Percentiles rank a stretch among this genome's conserved stretches.
phyloP scores from a whole-genome alignment of 2,329 filamentous ascomycete species.

The Macrophomina tecta region DNA sequence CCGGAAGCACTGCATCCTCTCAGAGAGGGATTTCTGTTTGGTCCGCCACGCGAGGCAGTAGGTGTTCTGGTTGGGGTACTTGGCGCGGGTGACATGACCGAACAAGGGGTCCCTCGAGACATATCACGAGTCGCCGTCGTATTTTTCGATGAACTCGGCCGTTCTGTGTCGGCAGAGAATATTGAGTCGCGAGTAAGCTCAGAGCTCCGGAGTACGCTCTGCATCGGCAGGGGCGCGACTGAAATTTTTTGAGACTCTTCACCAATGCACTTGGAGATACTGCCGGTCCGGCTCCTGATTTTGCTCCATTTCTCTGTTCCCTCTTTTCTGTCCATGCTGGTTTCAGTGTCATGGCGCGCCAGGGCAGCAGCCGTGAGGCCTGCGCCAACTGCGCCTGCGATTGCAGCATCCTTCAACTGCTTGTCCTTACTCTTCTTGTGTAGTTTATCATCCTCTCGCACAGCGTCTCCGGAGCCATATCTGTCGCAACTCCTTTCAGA shows the following conservation, averaged over 20 bases:
- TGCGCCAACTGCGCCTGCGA: conserved; percentile 59
- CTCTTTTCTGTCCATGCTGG: conserved; percentile 57
- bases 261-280: conserved; percentile 57
- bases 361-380: conserved; percentile 69
- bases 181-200: conserved; percentile 89
- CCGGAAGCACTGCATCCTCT: conserved; percentile 51
- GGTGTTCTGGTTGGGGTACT: conserved; percentile 60
- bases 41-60: conserved; percentile 8
- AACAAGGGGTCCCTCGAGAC: conserved; percentile 60
- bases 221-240: conserved; percentile 83
- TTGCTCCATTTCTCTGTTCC: conserved; percentile 55
- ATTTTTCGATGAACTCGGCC: conserved; percentile 68
- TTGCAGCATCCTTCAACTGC: conserved; percentile 59
- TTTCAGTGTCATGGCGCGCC: conserved; percentile 68
- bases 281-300: conserved; percentile 59
- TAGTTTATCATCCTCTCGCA: conserved; percentile 55
- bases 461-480: conserved; percentile 38
- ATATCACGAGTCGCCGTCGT: conserved; percentile 67
- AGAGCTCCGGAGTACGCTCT: conserved; percentile 83
- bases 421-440: conserved; percentile 60
- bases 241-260: conserved; percentile 61
- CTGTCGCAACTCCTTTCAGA: conserved; percentile 49
- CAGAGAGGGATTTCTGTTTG: conserved; percentile 60
- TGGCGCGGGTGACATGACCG: conserved; percentile 64
- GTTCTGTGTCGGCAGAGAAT: conserved; percentile 79